Percentiles rank a stretch among this genome's conserved stretches.
Conservation (phyloP, 2,329 filamentous ascomycete species). For the Aureobasidium subglaciale region DNA sequence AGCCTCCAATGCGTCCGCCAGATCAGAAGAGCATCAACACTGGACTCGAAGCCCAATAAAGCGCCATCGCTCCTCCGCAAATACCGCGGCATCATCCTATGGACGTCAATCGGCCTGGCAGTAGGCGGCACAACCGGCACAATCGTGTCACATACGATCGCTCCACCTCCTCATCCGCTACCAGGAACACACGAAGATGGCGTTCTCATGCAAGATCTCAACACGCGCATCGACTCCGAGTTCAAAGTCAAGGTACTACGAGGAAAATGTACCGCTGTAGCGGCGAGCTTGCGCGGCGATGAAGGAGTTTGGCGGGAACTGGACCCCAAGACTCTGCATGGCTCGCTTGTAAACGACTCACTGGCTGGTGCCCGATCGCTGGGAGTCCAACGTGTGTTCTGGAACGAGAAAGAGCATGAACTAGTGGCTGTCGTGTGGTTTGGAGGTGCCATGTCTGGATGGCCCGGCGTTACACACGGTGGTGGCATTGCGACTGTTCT, state of each 20-base stretch:
- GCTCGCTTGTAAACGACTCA: background rate
- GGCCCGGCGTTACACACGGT: conserved; percentile 66
- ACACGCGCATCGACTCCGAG: conserved; percentile 38
- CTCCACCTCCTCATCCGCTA: conserved; percentile 37
- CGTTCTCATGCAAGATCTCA: conserved; percentile 36
- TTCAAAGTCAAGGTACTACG: conserved; percentile 43
- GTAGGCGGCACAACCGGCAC: conserved; percentile 37
- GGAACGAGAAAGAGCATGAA: conserved; percentile 51
- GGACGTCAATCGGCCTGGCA: conserved; percentile 33
- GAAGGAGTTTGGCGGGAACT: conserved; percentile 16
- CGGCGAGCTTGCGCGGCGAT: conserved; percentile 16
- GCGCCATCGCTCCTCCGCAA: conserved; percentile 16
- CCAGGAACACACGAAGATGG: conserved; percentile 38
- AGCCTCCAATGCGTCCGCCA: background rate
- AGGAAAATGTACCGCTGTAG: conserved; percentile 34
- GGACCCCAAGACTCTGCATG: background rate
- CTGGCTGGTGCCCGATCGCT: conserved; percentile 36
- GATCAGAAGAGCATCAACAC: background rate
- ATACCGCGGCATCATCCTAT: conserved; percentile 21
- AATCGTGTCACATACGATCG: conserved; percentile 34
- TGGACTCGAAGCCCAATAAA: background rate
- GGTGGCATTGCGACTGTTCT: conserved; percentile 62
- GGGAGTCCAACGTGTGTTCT: conserved; percentile 55
- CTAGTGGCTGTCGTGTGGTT: conserved; percentile 60
- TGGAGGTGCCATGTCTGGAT: conserved; percentile 58